These are phyloP conservation scores for Oxyria digyna DNA, from an alignment of 148 eudicot species.

Conservation along the genomic window DNA sequence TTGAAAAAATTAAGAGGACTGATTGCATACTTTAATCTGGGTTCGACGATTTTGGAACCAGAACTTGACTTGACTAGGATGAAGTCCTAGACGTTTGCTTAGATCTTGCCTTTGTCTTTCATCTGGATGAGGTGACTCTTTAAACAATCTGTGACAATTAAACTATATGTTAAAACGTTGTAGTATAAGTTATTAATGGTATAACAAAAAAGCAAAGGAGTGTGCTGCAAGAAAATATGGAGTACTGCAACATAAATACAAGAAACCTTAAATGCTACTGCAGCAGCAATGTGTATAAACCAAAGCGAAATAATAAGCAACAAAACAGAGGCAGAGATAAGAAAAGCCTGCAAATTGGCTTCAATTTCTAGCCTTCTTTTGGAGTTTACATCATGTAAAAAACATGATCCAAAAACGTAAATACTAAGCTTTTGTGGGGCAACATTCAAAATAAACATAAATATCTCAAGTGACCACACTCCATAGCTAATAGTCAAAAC, in stretches of 20 bases:
- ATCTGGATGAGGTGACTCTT: constrained; percentile 99
- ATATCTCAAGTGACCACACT: too few species aligned
- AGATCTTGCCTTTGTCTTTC: constrained; percentile 97
- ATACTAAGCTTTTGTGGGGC: background rate
- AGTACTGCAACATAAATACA: background rate
- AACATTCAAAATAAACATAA: background rate
- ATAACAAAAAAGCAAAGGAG: too few species aligned
- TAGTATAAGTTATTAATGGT: too few species aligned
- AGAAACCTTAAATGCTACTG: background rate
- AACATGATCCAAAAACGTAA: background rate
- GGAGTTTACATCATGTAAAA: background rate
- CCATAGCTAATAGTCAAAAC: too few species aligned
- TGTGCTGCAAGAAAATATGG: background rate
- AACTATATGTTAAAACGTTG: too few species aligned
- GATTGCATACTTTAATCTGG: constrained; percentile 57
- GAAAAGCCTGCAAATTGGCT: background rate
- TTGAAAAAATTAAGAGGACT: background rate
- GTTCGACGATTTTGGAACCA: constrained; percentile 99
- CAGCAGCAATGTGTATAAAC: background rate
- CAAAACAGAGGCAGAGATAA: background rate
- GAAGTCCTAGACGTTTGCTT: constrained; percentile 89
- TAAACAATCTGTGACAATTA: constrained; percentile 43
- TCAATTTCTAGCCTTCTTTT: background rate
- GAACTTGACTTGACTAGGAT: constrained; percentile 92
- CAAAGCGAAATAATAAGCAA: background rate